These are phyloP conservation scores for Aureobasidium sp. DNA, from an alignment of 2,329 filamentous ascomycete species.

Conservation along the genomic window DNA sequence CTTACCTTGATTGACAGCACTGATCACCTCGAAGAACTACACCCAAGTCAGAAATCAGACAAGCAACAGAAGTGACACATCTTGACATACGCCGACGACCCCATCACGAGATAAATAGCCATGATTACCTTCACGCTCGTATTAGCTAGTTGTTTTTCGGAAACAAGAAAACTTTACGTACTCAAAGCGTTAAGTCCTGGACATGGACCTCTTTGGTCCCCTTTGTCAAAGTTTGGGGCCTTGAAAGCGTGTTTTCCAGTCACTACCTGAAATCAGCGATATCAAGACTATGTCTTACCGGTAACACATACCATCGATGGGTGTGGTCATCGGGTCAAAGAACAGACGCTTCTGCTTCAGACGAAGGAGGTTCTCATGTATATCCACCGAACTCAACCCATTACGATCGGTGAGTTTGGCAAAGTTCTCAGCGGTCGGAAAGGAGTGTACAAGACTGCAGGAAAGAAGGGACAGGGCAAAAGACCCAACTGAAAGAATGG, in stretches of 20 bases:
- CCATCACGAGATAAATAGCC: constrained; percentile 28
- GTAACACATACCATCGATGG: constrained; percentile 6
- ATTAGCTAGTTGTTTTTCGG: no score
- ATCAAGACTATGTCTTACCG: background rate
- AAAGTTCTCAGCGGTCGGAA: constrained; percentile 7
- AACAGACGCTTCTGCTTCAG: constrained; percentile 2
- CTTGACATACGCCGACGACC: constrained; percentile 15
- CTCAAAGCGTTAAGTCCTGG: constrained; percentile 31
- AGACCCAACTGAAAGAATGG: constrained; percentile 13
- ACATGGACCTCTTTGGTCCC: constrained; percentile 31
- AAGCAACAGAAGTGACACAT: background rate
- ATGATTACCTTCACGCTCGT: no score
- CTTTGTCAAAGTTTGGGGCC: constrained; percentile 27
- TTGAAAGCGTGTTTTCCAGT: constrained; percentile 32
- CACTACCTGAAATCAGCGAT: constrained; percentile 15
- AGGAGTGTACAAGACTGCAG: background rate
- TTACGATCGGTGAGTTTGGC: background rate
- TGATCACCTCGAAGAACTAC: constrained; percentile 13
- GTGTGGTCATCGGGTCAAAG: constrained; percentile 17
- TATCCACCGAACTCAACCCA: background rate
- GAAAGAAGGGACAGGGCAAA: background rate
- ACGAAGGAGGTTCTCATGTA: background rate
- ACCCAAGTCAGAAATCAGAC: background rate
- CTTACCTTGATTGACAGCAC: constrained; percentile 11
- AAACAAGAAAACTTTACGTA: no score